These are phyloP conservation scores for Orychophragmus violaceus DNA, from an alignment of 345 rosid species.

Conservation along the genomic window DNA sequence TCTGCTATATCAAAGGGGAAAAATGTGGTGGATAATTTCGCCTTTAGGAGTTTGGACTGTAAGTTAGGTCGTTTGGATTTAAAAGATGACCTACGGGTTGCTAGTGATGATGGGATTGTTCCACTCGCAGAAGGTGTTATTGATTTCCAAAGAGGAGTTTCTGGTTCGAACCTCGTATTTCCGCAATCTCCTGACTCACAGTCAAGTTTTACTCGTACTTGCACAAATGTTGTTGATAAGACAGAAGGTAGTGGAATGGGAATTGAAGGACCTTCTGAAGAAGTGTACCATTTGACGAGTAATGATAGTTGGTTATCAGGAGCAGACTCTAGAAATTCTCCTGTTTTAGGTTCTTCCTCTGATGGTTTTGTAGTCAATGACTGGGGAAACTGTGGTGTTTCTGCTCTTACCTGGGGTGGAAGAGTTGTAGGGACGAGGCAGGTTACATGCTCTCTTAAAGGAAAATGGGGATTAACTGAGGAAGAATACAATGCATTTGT, in stretches of 20 bases:
- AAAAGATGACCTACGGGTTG: conserved; percentile 36
- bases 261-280: conserved; percentile 87
- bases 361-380: conserved; percentile 56
- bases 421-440: conserved; percentile 80
- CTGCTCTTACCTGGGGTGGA: conserved; percentile 94
- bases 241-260: conserved; percentile 47
- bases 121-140: conserved; percentile 50
- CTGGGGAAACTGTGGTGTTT: conserved; percentile 72
- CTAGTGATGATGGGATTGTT: conserved; percentile 39
- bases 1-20: conserved; percentile 50
- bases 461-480: conserved; percentile 54
- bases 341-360: conserved; percentile 54
- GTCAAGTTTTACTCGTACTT: conserved; percentile 36
- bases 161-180: conserved; percentile 43
- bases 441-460: conserved; percentile 47
- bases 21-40: conserved; percentile 38
- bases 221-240: conserved; percentile 34
- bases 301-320: conserved; percentile 57
- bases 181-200: conserved; percentile 41
- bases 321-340: conserved; percentile 57
- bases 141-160: conserved; percentile 44
- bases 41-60: conserved; percentile 48
- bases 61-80: conserved; percentile 49
- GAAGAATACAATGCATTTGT: conserved; percentile 84
- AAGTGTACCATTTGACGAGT: conserved; percentile 52